Percentiles rank a stretch among this genome's conserved stretches.
phyloP scores from a whole-genome alignment of 192 early-diverging fungal genomes.

The Piromyces finnis region DNA sequence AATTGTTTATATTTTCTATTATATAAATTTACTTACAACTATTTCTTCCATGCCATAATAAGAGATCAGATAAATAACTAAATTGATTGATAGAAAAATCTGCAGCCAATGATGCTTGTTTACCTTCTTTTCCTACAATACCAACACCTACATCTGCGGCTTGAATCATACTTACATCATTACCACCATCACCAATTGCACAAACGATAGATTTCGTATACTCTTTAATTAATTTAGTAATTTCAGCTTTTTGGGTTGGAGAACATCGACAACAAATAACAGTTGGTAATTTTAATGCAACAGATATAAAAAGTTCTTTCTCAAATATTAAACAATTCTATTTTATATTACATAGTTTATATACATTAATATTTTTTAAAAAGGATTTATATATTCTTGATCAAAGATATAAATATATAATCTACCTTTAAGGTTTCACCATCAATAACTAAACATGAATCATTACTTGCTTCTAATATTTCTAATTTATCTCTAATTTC shows the following conservation, averaged over 20 bases:
- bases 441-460: slow-evolving; percentile 77
- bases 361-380: neutral
- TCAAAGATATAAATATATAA: neutral
- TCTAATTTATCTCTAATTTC: slow-evolving; percentile 54
- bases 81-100: slow-evolving; percentile 88
- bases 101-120: slow-evolving; percentile 81
- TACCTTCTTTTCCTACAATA: slow-evolving; percentile 90
- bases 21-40: slow-evolving; percentile 5
- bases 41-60: slow-evolving; percentile 9
- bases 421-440: slow-evolving; percentile 64
- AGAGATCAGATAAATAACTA: slow-evolving; percentile 57
- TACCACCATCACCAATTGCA: slow-evolving; percentile 91
- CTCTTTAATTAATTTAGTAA: slow-evolving; percentile 58
- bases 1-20: neutral
- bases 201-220: slow-evolving; percentile 38
- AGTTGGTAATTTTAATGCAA: slow-evolving; percentile 56
- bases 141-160: slow-evolving; percentile 89
- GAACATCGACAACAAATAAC: slow-evolving; percentile 91
- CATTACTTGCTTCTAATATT: slow-evolving; percentile 41
- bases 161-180: slow-evolving; percentile 96
- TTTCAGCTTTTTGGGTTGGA: slow-evolving; percentile 91
- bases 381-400: too few relatives aligned
- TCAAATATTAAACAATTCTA: slow-evolving; percentile 55
- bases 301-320: slow-evolving; percentile 56
- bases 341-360: neutral